Evolutionary conservation across 345 rosid genomes (phyloP), one percentile per base, ranked within the genome.

Genomic region (Camelina laxa): DNA sequence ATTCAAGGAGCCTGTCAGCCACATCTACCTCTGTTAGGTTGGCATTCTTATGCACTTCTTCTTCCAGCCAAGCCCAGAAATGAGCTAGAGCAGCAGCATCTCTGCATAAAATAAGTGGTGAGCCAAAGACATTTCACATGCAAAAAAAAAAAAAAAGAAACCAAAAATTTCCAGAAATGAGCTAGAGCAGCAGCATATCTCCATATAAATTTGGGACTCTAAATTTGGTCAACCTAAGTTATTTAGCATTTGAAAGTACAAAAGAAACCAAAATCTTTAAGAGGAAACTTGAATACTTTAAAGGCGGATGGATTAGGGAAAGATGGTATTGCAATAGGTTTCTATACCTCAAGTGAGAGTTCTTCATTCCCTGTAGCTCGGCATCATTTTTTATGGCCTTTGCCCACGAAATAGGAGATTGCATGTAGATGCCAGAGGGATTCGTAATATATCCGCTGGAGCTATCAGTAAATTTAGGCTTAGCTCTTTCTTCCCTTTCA

Each of bases 71-170:
- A 60, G 71, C 84, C 98, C 98, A 91, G 80, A 94, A 91, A 62
- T 87, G 89, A 72, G 93, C 89, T 48, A 94, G 73, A 64, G 98
- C 97, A 76, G 95, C 93, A 65, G 98, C 98, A 85, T 94, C 98
- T 80, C 97, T 94, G 88, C 80, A 79, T 42, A 73, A 30, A 9
- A 67, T 44, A 14, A 17, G 47, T 35, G 42, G 49, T 63, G 19
- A 64, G 15, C 63, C 49, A 19, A 72, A 58, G 44, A 80, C 7
- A 47, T 30, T 72, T 39, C 57, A 0, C 57, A 60, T 20, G 48
- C 21, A 59, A 17, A 14, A 41, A 9, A 38, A 14, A 41, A 9
- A 38, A 60, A 67, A 33, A 38, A 5, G 21, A 72, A 41, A 62
- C 42, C 21, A 30, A 64, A 54, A 0, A 9, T 41, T 27, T 41